phyloP scores from a whole-genome alignment of 2,329 filamentous ascomycete genomes.

The Furcasterigmium furcatum region DNA sequence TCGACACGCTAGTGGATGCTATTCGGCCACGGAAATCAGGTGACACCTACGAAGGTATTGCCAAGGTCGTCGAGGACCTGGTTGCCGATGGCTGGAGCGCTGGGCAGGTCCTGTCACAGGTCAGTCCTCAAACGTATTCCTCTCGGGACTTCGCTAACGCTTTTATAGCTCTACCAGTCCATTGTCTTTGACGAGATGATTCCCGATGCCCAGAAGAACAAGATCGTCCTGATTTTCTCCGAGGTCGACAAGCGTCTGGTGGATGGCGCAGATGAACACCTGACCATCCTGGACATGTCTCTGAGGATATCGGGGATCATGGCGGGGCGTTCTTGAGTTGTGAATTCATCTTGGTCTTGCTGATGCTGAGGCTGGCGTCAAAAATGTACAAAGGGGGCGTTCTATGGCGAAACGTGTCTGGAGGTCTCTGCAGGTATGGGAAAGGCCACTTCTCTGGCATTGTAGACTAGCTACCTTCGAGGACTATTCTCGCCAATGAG shows the following conservation, averaged over 20 bases:
- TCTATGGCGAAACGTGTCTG: neutral
- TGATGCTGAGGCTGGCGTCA: too few species aligned
- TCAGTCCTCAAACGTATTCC: slow-evolving; percentile 31
- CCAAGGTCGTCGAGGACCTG: slow-evolving; percentile 81
- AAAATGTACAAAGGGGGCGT: neutral
- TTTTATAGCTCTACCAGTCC: slow-evolving; percentile 68
- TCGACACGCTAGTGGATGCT: slow-evolving; percentile 67
- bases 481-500: slow-evolving; percentile 36
- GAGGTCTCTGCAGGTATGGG: neutral
- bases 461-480: neutral
- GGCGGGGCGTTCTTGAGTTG: slow-evolving; percentile 27
- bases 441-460: neutral
- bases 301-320: slow-evolving; percentile 77
- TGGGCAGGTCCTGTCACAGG: slow-evolving; percentile 79
- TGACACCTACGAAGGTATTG: slow-evolving; percentile 68
- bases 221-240: slow-evolving; percentile 84
- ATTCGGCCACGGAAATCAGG: slow-evolving; percentile 69
- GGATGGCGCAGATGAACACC: slow-evolving; percentile 92
- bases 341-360: too few species aligned
- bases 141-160: neutral
- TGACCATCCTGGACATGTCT: slow-evolving; percentile 82
- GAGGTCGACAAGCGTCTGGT: slow-evolving; percentile 92
- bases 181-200: slow-evolving; percentile 83
- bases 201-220: slow-evolving; percentile 82
- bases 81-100: slow-evolving; percentile 98